Percentiles rank a stretch among this genome's conserved stretches.
These are phyloP conservation scores for Globisporangium paroecandrum DNA, from an alignment of 352 stramenopile species.

Conservation along the genomic window DNA sequence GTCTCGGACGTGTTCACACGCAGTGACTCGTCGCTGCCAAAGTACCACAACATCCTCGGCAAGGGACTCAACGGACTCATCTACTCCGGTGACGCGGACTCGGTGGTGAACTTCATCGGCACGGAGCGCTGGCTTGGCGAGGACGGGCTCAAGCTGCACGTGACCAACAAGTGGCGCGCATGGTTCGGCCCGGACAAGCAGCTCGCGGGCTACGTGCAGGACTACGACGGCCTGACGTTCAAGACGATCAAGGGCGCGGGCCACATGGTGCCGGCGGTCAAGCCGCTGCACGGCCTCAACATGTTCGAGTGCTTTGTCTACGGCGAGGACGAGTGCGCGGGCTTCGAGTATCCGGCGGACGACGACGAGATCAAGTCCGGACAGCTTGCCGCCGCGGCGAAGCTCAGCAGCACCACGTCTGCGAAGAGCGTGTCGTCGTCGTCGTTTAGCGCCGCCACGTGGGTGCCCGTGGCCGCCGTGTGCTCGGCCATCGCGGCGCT, in stretches of 20 bases:
- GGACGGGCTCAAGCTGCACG: conserved; percentile 61
- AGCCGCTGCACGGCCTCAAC: conserved; percentile 68
- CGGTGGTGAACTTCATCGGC: conserved; percentile 80
- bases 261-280: conserved; percentile 85
- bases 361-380: conserved; percentile 59
- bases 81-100: conserved; percentile 79
- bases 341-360: conserved; percentile 65
- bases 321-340: conserved; percentile 44
- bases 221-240: conserved; percentile 86
- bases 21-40: conserved; percentile 53
- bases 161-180: conserved; percentile 58
- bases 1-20: conserved; percentile 52
- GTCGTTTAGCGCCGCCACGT: conserved; percentile 16
- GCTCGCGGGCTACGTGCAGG: conserved; percentile 84
- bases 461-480: conserved; percentile 24
- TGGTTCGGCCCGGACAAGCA: conserved; percentile 80
- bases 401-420: conserved; percentile 2
- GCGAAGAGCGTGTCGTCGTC: not conserved
- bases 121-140: conserved; percentile 87
- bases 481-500: conserved; percentile 28
- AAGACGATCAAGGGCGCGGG: conserved; percentile 91
- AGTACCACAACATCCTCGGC: conserved; percentile 66
- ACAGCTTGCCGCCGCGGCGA: conserved; percentile 11
- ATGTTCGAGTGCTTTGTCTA: conserved; percentile 86
- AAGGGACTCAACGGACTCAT: conserved; percentile 54